phyloP scores from a whole-genome alignment of 805 yeast species.

The Saturnispora saitoi region DNA sequence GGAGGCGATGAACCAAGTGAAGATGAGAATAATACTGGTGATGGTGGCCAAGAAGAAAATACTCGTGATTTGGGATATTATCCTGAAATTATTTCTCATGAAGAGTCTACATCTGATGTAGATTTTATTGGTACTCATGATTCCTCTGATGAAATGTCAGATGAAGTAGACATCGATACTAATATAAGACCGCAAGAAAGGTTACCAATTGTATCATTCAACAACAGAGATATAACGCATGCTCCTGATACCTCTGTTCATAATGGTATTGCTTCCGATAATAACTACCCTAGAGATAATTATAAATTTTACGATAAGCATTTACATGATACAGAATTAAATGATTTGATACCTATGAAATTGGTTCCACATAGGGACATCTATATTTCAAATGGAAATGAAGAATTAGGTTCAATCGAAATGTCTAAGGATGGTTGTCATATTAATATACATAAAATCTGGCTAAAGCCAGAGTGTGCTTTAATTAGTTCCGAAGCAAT shows the following conservation, averaged over 20 bases:
- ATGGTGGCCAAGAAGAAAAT: not conserved
- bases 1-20: conserved; percentile 8
- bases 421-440: not conserved
- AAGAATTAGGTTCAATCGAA: not conserved
- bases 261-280: not conserved
- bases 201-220: not conserved
- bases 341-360: not conserved
- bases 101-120: not conserved
- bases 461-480: conserved; percentile 4
- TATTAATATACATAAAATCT: not conserved
- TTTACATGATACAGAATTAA: not conserved
- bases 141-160: not conserved
- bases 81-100: not conserved
- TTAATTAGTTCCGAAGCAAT: conserved; percentile 2
- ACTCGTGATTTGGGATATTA: not conserved
- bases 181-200: not conserved
- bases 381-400: not conserved
- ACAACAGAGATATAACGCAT: not conserved
- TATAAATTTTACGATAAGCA: not conserved
- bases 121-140: not conserved
- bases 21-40: not conserved
- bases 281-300: not conserved
- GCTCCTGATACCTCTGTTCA: not conserved
- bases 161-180: not conserved
- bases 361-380: conserved; percentile 6